phyloP scores from a whole-genome alignment of 352 stramenopile species.

The Phytopythium litorale region DNA sequence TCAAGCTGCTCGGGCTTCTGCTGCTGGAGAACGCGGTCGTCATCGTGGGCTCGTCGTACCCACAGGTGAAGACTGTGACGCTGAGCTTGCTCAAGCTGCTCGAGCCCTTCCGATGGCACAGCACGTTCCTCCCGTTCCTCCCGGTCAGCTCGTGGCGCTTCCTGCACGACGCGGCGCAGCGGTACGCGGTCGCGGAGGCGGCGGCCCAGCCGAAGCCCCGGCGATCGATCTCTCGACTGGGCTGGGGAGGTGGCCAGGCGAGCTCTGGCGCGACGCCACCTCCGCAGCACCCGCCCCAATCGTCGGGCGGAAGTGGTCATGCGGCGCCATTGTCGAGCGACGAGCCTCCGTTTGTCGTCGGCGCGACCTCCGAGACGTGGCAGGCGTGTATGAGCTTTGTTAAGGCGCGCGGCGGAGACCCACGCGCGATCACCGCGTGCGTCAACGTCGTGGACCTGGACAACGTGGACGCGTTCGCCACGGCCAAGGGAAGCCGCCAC shows the following conservation, averaged over 20 bases:
- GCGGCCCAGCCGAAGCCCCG: slow-evolving; percentile 50
- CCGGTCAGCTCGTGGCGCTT: slow-evolving; percentile 71
- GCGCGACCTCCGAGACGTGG: slow-evolving; percentile 65
- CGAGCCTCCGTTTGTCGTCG: slow-evolving; percentile 64
- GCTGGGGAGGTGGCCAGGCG: background rate
- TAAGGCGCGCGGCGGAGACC: slow-evolving; percentile 44
- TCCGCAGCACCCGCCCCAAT: background rate
- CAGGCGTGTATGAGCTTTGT: slow-evolving; percentile 49
- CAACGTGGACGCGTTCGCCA: slow-evolving; percentile 37
- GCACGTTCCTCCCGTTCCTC: slow-evolving; percentile 75
- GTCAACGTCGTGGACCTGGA: slow-evolving; percentile 75
- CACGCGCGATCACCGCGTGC: slow-evolving; percentile 43
- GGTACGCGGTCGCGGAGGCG: slow-evolving; percentile 49
- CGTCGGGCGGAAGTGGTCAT: background rate
- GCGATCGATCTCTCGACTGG: slow-evolving; percentile 46
- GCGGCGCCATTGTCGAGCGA: slow-evolving; percentile 13
- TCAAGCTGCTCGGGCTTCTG: slow-evolving; percentile 67
- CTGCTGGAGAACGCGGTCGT: slow-evolving; percentile 74
- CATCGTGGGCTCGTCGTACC: slow-evolving; percentile 67
- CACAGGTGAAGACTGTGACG: slow-evolving; percentile 71
- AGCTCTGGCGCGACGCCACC: background rate
- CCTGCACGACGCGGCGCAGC: slow-evolving; percentile 53
- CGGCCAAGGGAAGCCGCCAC: slow-evolving; percentile 54
- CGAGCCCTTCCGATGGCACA: slow-evolving; percentile 77
- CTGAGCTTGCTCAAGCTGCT: slow-evolving; percentile 68